A percentile compares a stretch with the other conserved stretches of the same genome.
Evolutionary conservation across 768 basidiomycete species (phyloP).

Genomic region (Cubamyces lactineus): DNA sequence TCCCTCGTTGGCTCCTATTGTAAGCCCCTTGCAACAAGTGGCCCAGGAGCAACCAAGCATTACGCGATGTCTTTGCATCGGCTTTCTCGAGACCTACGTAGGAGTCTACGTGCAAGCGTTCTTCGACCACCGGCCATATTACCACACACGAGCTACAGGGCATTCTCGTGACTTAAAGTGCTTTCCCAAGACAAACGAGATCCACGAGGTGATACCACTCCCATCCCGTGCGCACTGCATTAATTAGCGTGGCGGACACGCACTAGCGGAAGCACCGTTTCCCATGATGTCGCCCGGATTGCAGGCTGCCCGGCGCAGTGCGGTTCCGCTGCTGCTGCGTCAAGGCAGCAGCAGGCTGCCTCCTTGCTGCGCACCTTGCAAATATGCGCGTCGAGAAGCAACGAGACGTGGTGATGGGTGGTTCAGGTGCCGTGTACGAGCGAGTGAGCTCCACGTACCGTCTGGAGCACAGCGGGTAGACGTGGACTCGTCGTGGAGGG

Average conservation of each 20-base stretch:
- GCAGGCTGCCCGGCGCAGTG: background rate
- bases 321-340: background rate
- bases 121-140: too few relatives aligned
- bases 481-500: too few relatives aligned
- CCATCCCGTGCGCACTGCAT: background rate
- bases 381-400: background rate
- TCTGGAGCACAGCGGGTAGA: too few relatives aligned
- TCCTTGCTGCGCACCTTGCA: background rate
- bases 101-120: too few relatives aligned
- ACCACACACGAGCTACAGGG: too few relatives aligned
- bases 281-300: background rate
- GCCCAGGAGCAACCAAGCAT: too few relatives aligned
- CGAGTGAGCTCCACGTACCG: too few relatives aligned
- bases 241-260: slow-evolving; percentile 14
- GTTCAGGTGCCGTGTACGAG: too few relatives aligned
- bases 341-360: background rate
- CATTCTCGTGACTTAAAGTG: background rate
- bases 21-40: background rate
- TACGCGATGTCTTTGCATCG: too few relatives aligned
- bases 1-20: background rate
- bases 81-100: too few relatives aligned
- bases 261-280: background rate
- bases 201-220: background rate
- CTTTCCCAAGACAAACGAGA: background rate
- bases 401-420: too few relatives aligned